phyloP scores from a whole-genome alignment of 495 filamentous ascomycete species.

The Pseudevernia furfuracea region DNA sequence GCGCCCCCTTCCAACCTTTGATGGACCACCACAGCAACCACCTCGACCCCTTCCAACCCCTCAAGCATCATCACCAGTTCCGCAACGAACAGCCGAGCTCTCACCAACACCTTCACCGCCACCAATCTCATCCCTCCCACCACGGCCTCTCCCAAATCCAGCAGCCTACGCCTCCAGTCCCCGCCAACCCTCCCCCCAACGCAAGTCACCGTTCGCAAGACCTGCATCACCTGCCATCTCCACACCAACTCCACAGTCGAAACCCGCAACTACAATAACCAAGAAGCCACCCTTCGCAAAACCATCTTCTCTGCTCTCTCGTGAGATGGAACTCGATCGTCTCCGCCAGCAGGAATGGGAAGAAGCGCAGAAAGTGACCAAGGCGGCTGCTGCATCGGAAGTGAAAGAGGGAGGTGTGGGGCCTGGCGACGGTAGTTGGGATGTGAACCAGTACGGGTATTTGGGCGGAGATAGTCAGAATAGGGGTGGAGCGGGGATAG shows the following conservation, averaged over 20 bases:
- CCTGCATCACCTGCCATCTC: constrained; percentile 29
- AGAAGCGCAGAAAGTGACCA: constrained; percentile 69
- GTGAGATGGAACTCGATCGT: constrained; percentile 93
- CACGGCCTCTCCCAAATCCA: constrained; percentile 47
- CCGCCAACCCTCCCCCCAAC: constrained; percentile 24
- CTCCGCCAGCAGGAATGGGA: constrained; percentile 95
- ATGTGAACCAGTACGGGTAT: constrained; percentile 83
- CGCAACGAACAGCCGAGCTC: constrained; percentile 13
- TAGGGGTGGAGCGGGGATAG: constrained; percentile 58
- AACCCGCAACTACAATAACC: constrained; percentile 33
- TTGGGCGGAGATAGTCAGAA: constrained; percentile 82
- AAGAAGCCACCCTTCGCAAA: constrained; percentile 35
- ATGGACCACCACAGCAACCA: constrained; percentile 31
- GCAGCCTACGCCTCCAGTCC: constrained; percentile 43
- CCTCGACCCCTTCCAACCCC: constrained; percentile 35
- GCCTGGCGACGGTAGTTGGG: constrained; percentile 60
- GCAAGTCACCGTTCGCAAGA: constrained; percentile 27
- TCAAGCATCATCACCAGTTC: constrained; percentile 14
- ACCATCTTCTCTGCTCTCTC: constrained; percentile 65
- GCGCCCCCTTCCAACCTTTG: constrained; percentile 25
- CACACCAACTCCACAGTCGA: constrained; percentile 30
- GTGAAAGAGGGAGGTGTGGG: constrained; percentile 44
- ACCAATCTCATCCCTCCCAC: constrained; percentile 20
- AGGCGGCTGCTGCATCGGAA: constrained; percentile 44
- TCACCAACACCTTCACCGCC: constrained; percentile 30